Base-by-base conservation (phyloP, 1,284 basidiomycete genomes). In the Albatrellus sp. region DNA sequence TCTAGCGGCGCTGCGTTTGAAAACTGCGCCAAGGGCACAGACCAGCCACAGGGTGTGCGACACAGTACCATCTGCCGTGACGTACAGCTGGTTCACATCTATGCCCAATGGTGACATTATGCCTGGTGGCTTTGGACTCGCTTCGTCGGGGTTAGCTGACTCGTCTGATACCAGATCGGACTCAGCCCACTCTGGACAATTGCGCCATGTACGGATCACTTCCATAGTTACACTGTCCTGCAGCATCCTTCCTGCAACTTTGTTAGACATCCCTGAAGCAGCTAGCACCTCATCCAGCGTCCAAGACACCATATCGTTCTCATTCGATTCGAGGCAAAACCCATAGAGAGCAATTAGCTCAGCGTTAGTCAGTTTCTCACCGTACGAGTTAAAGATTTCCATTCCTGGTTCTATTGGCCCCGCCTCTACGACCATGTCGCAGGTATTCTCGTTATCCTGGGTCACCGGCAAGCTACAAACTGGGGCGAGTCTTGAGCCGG, bases 361-460 rank as follows among this genome's bases (percentile, higher is more conserved):
- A 0, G 81, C 77, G 57, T 89, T 88, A 9, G 68, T 67, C n/a
- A 88, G 66, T 2, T 60, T 63, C 46, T 74, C 72, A 30, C 90
- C 90, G 60, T 94, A 96, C 2, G 83, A 85, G 61, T 94, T 96
- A 70, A 78, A 90, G 5, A 92, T 69, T 56, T 94, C 82, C 10
- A 68, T 65, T 16, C 64, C 64, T 0, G 73, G 63, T 2, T 64
- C 59, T 37, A 88, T 67, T 24, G 63, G 52, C 3, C 24, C 24
- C 12, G 63, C 57, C 53, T 79, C 75, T 1, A 75, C 66, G 11
- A 82, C 74, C 80, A 85, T 83, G 50, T 81, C 78, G 50, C 75
- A 77, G 44, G 62, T 72, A 42, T 70, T 57, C 45, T 69, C 67
- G 34, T 60, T 51, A 38, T 60, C 57, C 35, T 3, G 24, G 24